A percentile compares a stretch with the other conserved stretches of the same genome.
These are phyloP conservation scores for Boechera retrofracta DNA, from an alignment of 345 rosid genomes.

Conservation along the genomic window DNA sequence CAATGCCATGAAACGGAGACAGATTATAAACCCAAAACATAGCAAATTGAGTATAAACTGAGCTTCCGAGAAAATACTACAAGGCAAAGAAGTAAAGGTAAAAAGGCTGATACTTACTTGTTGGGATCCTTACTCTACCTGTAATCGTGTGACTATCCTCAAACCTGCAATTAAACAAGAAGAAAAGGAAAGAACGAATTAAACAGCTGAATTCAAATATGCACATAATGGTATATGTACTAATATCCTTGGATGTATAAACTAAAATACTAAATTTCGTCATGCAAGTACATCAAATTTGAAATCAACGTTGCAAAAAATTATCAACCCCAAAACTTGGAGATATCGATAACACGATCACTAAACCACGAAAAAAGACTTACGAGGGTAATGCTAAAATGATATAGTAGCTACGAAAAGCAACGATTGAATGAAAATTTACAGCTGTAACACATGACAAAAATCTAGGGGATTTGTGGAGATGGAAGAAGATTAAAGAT, in stretches of 20 bases:
- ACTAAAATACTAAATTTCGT: not conserved
- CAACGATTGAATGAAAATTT: not conserved
- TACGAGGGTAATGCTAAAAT: not conserved
- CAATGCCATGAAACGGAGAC: slow-evolving; percentile 7
- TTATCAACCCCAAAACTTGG: slow-evolving; percentile 9
- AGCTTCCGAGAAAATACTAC: not conserved
- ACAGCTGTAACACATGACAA: not conserved
- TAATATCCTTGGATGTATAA: not conserved
- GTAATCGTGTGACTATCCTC: slow-evolving; percentile 70
- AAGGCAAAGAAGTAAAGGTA: not conserved
- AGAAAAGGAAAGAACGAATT: not conserved
- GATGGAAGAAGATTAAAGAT: slow-evolving; percentile 9
- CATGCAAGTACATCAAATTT: slow-evolving; percentile 8
- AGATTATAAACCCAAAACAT: not conserved
- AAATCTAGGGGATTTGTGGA: slow-evolving; percentile 1
- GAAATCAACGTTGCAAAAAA: slow-evolving; percentile 4
- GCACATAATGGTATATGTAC: not conserved
- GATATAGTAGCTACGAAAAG: not conserved
- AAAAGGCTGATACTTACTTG: slow-evolving; percentile 49
- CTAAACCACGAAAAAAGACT: not conserved
- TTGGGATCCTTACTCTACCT: slow-evolving; percentile 78
- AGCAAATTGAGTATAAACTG: not conserved
- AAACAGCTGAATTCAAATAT: slow-evolving; percentile 7
- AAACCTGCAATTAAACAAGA: slow-evolving; percentile 52
- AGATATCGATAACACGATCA: not conserved